Conservation (phyloP, 352 stramenopile species). For the Globisporangium mamillatum region DNA sequence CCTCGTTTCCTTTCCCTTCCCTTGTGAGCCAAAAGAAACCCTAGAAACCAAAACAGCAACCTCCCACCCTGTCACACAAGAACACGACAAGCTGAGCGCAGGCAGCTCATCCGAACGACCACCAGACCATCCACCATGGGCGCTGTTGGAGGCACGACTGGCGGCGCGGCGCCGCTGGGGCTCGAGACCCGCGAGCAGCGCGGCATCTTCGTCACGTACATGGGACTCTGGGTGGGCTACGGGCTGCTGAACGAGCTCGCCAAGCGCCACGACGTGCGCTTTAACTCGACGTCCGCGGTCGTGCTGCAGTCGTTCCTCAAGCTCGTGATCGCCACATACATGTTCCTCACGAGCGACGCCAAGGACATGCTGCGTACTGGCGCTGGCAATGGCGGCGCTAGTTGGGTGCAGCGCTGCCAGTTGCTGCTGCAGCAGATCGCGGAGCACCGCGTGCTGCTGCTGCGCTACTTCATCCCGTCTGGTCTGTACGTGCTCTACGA, state of each 20-base stretch:
- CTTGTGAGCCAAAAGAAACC: background rate
- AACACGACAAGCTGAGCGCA: background rate
- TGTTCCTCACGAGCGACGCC: conserved; percentile 62
- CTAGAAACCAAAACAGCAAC: background rate
- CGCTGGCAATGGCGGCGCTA: conserved; percentile 8
- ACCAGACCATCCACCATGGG: background rate
- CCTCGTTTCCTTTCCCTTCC: background rate
- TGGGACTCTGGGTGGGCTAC: conserved; percentile 75
- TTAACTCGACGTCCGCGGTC: conserved; percentile 74
- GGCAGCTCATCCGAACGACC: background rate
- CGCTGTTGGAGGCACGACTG: background rate
- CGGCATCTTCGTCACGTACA: conserved; percentile 77
- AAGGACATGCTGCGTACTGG: conserved; percentile 2
- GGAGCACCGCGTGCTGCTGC: conserved; percentile 43
- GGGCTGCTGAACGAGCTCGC: conserved; percentile 76
- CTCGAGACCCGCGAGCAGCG: conserved; percentile 71
- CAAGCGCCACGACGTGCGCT: conserved; percentile 60
- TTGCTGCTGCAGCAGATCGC: conserved; percentile 36
- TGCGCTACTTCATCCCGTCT: conserved; percentile 74
- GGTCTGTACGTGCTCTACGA: conserved; percentile 82
- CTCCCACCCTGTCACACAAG: background rate
- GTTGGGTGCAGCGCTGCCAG: conserved; percentile 24
- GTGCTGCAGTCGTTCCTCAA: conserved; percentile 78
- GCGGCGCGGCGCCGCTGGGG: conserved; percentile 41
- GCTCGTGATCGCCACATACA: conserved; percentile 58